Evolutionary conservation across 345 rosid genomes (phyloP), one percentile per base, ranked within the genome.

Genomic region (Excoecaria agallocha): DNA sequence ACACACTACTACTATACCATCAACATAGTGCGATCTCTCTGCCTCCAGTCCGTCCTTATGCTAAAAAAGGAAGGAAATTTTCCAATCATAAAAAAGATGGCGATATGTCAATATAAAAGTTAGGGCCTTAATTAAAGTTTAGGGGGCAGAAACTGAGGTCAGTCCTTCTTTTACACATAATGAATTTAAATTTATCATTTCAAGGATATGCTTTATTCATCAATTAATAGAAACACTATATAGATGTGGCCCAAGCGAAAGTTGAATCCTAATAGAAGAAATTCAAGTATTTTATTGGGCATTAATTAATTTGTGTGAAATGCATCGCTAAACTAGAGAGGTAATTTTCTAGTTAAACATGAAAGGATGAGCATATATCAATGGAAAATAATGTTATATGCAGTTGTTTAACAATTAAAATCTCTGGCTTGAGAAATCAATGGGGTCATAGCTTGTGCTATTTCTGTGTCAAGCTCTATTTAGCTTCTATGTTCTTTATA

Each of bases 21-120:
- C 22, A 77, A 77, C 65, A 56, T 39, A 77, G 80, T 56, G 74
- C 75, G 41, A 69, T 77, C 69, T 64, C 86, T 37, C 78, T 90
- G 79, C 91, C 96, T 68, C 96, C 93, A 0, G 84, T 84, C 13
- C 86, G 88, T 0, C 85, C 86, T 4, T 70, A 66, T 71, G 72
- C 82, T 3, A 94, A 80, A 76, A 88, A 78, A 58, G 77, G 81
- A 15, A 88, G 69, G 85, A 90, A 86, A 77, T 81, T 59, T 76
- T 78, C 75, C 6, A 62, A 74, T 12, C 95, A 86, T 55, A 91
- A 87, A 74, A 88, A 86, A 19, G 97, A 92, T 94, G 97, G 98
- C 86, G 93, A 78, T 90, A 80, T 57, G 92, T 89, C n/a, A 94
- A 92, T 25, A 93, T 93, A 2, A 92, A 90, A 76, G 89, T 91